phyloP scores from a whole-genome alignment of 371 early-diverging fungal species.

The Umbelopsis sp. region DNA sequence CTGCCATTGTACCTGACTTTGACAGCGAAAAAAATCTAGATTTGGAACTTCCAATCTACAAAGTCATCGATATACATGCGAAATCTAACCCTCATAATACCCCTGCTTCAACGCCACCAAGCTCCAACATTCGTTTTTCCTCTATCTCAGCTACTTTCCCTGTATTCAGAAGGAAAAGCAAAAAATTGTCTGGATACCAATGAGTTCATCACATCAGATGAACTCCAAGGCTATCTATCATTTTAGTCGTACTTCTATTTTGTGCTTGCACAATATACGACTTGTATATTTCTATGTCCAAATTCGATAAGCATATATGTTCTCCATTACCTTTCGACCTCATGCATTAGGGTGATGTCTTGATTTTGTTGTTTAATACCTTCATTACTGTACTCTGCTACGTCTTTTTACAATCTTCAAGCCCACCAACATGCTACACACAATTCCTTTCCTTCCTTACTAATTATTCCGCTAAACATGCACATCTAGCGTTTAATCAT shows the following conservation, averaged over 20 bases:
- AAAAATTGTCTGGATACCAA: conserved; percentile 8
- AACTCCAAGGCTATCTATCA: not conserved
- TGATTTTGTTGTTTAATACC: not conserved
- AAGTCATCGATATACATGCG: conserved; percentile 1
- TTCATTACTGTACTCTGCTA: not conserved
- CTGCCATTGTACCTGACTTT: conserved; percentile 6
- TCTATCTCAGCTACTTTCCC: conserved; percentile 12
- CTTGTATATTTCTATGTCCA: conserved; percentile 16
- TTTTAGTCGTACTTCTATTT: not conserved
- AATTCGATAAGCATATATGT: conserved; percentile 1
- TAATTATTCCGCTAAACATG: not conserved
- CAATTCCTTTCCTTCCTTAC: not conserved
- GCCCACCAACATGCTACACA: not conserved
- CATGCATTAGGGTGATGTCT: not conserved
- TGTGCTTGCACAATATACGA: conserved; percentile 12
- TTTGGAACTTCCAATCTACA: conserved; percentile 16
- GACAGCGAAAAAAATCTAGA: conserved; percentile 10
- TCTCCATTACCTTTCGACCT: not conserved
- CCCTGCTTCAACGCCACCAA: not conserved
- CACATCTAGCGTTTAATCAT: not conserved
- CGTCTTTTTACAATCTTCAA: not conserved
- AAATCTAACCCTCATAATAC: not conserved
- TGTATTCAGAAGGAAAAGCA: conserved; percentile 11
- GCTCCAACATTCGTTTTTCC: conserved; percentile 1
- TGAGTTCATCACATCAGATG: not conserved